phyloP scores from a whole-genome alignment of 208 protist genomes.

The Crithidia sp. region DNA sequence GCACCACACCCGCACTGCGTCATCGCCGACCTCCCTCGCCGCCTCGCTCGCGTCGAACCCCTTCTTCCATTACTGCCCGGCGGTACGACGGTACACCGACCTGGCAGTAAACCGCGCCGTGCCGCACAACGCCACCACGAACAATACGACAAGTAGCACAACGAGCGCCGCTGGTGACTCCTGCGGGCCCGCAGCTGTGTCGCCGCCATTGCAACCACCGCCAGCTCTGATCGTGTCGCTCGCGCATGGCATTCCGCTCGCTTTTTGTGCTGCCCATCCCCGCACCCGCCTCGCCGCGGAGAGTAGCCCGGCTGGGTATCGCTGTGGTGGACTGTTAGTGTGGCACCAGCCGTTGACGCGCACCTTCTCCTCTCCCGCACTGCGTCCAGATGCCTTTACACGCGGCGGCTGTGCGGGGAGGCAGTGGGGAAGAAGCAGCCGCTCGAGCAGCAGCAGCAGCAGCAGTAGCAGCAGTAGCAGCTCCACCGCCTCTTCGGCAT shows the following conservation, averaged over 20 bases:
- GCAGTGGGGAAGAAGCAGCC: neutral
- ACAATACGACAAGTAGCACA: no score
- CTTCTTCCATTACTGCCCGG: conserved; percentile 9
- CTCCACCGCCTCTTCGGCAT: neutral
- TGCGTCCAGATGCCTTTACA: no score
- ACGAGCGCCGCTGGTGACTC: no score
- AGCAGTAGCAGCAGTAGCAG: neutral
- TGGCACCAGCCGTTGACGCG: conserved; percentile 7
- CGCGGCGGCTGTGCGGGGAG: no score
- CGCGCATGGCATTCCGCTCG: conserved; percentile 8
- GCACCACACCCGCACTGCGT: neutral
- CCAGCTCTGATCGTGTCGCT: neutral
- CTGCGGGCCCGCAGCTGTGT: neutral
- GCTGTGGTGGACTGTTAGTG: conserved; percentile 3
- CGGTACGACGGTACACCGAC: neutral
- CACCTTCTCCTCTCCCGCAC: neutral
- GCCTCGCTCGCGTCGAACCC: conserved; percentile 9
- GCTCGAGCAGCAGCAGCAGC: neutral
- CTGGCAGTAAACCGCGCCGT: neutral
- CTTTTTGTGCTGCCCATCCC: conserved; percentile 17
- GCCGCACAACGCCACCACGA: no score
- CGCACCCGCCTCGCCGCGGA: conserved; percentile 1
- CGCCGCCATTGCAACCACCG: neutral
- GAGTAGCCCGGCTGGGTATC: conserved; percentile 14
- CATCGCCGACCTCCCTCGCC: neutral